Percentiles rank a stretch among this genome's conserved stretches.
phyloP scores from a whole-genome alignment of 1,284 basidiomycete species.

The Thecaphora thlaspeos region DNA sequence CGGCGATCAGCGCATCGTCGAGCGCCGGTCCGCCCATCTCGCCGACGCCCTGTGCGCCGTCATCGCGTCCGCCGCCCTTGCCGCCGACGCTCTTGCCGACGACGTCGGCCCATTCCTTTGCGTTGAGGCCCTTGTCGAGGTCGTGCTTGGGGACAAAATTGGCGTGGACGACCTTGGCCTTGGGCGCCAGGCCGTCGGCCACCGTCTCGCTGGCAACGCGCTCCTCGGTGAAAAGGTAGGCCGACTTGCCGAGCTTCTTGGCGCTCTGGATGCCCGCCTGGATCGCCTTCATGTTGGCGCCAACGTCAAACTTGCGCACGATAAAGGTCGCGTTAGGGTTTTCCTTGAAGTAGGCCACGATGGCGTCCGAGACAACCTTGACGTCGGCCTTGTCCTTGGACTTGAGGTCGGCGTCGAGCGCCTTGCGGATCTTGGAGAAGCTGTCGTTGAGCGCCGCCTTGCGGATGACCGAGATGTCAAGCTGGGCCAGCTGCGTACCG shows the following conservation, averaged over 20 bases:
- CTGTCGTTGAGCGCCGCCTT: constrained; percentile 80
- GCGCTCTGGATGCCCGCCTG: constrained; percentile 73
- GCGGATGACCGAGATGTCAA: constrained; percentile 80
- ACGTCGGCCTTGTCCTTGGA: constrained; percentile 75
- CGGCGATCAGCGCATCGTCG: too few species aligned
- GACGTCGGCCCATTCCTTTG: constrained; percentile 51
- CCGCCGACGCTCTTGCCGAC: constrained; percentile 47
- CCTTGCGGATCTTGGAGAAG: too few species aligned
- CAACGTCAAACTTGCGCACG: constrained; percentile 67
- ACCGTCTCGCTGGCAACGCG: constrained; percentile 19
- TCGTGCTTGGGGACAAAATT: constrained; percentile 70
- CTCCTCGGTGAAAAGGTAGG: constrained; percentile 85
- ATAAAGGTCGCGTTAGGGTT: constrained; percentile 71
- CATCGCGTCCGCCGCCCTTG: constrained; percentile 51
- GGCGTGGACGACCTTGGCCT: constrained; percentile 78
- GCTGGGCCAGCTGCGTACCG: constrained; percentile 81
- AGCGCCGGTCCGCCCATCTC: too few species aligned
- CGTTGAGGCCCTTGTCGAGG: constrained; percentile 42
- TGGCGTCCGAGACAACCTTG: constrained; percentile 77
- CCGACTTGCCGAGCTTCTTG: constrained; percentile 76
- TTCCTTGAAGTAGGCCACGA: constrained; percentile 70
- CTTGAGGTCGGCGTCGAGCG: constrained; percentile 80
- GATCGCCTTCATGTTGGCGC: constrained; percentile 62
- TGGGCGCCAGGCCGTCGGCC: constrained; percentile 47
- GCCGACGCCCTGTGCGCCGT: constrained; percentile 54